Evolutionary conservation across 768 basidiomycete species (phyloP), one percentile per base, ranked within the genome.

Genomic region (Termitomyces sp.): DNA sequence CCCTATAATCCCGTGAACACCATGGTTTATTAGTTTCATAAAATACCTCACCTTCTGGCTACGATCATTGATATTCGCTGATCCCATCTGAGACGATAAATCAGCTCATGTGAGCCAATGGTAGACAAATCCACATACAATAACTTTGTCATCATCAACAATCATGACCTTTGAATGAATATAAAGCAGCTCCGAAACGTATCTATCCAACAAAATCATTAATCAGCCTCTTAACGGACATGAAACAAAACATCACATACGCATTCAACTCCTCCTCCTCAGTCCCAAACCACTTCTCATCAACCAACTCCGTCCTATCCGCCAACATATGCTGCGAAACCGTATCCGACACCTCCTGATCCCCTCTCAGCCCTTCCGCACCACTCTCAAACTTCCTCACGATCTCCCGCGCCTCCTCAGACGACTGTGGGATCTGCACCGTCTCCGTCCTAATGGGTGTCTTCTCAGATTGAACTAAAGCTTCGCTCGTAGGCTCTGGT

Each of bases 81-180:
- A 94, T 36, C 96, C 95, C 81, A 95, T 90, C 91, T 93, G 22
- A 39, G 6, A 27, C 45, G 6, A 13, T 4, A 18, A 12, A 33
- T 57, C 13, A 18, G 39, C 27, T 22, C 9, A 20, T 11, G 6
- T n/a, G n/a, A 42, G n/a, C 41, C 16, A 18, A 41, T 11, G 15
- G 3, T 6, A 42, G 41, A n/a, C 3, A 2, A 31, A 20, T 11
- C 30, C 1, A 79, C 90, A 54, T 64, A 93, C 91, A 63, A 98
- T 93, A 47, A 97, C 94, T 37, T 87, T 80, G 34, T 84, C 80
- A 68, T 98, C 95, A 67, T 97, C 95, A 37, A 97, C 92, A 55
- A 96, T 91, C 95, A 97, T 96, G 27, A 96, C 70, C 76, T 94
- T 94, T 24, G 84, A 85, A 69, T 94, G 92, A 59, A 94, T 93